Evolutionary conservation across 805 yeast species (phyloP), one percentile per base, ranked within the genome.

Genomic region (Candida xiaguanensis): DNA sequence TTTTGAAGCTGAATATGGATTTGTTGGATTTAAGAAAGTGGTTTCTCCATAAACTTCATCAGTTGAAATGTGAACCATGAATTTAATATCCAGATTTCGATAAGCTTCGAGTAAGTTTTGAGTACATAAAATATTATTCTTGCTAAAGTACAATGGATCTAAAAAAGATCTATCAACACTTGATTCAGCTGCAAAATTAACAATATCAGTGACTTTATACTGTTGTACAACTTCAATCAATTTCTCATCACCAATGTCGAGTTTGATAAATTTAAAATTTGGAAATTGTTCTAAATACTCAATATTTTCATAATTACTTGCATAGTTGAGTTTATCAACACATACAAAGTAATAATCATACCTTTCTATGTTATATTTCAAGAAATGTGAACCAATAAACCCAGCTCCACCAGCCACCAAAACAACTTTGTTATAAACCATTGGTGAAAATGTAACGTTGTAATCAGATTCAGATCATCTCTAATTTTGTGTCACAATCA

Each of bases 351-450:
- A 48, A 42, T 57, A 56, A 5, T 47, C 25, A 38, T 59, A 52
- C 18, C 45, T 42, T 3, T 35, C 19, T 1, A 66, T 65, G 37
- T 71, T 50, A 38, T 56, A 53, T 8, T 65, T 57, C 11, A 71
- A 58, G 34, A 71, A 58, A 59, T 75, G 67, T 1, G 77, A 70
- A 3, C 80, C 82, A 42, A 77, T 69, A 44, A 77, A 77, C 2
- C 82, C 82, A 5, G 77, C 76, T 2, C 80, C 81, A 5, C 82
- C 82, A 6, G 81, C 70, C 4, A 77, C 70, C 22, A 76, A 54
- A 8, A 74, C 48, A 32, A 40, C 33, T 34, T 44, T 44, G 4
- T 45, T 48, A 14, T 15, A 19, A 6, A 36, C 22, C n/a, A n/a
- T n/a, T n/a, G 24, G 24, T 16, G 6, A 31, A 34, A 31, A 36